phyloP scores from a whole-genome alignment of 1,284 basidiomycete species.

The Microbotryum silenes-acaulis region DNA sequence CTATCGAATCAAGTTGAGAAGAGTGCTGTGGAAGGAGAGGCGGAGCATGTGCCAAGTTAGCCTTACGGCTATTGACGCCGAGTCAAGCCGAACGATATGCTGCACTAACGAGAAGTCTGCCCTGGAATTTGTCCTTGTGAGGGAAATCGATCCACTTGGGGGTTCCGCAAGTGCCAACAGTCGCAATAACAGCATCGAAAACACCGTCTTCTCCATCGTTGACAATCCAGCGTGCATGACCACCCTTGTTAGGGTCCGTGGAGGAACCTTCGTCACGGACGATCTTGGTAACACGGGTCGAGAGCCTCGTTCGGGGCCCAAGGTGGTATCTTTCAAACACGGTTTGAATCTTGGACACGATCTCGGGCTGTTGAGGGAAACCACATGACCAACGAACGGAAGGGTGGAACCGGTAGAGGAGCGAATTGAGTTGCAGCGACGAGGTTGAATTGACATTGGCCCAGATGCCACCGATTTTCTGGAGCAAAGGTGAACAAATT shows the following conservation, averaged over 20 bases:
- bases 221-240: slow-evolving; percentile 50
- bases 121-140: slow-evolving; percentile 47
- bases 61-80: too few species aligned
- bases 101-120: slow-evolving; percentile 42
- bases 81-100: too few species aligned
- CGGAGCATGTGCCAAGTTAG: too few species aligned
- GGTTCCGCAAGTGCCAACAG: slow-evolving; percentile 54
- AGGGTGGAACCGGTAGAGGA: slow-evolving; percentile 54
- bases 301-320: slow-evolving; percentile 48
- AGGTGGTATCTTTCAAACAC: slow-evolving; percentile 55
- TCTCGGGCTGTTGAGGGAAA: slow-evolving; percentile 54
- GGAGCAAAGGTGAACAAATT: neutral
- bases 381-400: slow-evolving; percentile 45
- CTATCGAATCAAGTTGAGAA: slow-evolving; percentile 47
- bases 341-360: slow-evolving; percentile 50
- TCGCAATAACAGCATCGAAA: slow-evolving; percentile 43
- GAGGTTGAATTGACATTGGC: slow-evolving; percentile 54
- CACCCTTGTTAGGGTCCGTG: slow-evolving; percentile 39
- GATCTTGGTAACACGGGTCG: slow-evolving; percentile 33
- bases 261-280: slow-evolving; percentile 34
- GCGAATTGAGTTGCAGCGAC: slow-evolving; percentile 55
- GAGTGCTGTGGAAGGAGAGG: slow-evolving; percentile 43
- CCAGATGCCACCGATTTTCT: slow-evolving; percentile 51
- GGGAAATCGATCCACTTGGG: slow-evolving; percentile 49
- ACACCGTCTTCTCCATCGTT: slow-evolving; percentile 43